Percentiles rank a stretch among this genome's conserved stretches.
Conservation (phyloP, 768 basidiomycete genomes). For the Leccinum sublutescens region DNA sequence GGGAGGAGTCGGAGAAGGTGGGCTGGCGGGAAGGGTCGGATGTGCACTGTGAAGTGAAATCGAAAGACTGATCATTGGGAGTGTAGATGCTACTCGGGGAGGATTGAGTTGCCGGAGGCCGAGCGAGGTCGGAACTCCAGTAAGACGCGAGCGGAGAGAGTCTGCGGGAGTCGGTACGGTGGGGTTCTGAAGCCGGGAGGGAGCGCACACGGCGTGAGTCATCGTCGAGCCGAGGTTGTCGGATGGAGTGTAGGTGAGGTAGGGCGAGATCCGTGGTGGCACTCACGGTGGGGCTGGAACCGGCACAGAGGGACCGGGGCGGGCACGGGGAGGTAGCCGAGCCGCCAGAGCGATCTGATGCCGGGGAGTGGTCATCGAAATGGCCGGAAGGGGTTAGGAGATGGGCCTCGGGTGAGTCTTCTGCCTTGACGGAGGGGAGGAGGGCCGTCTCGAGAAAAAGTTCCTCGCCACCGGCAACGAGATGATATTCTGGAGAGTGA, state of each 20-base stretch:
- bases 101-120: slow-evolving; percentile 27
- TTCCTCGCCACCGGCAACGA: slow-evolving; percentile 81
- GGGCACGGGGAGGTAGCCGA: slow-evolving; percentile 28
- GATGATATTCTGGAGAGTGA: slow-evolving; percentile 57
- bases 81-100: slow-evolving; percentile 27
- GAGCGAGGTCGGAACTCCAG: slow-evolving; percentile 27
- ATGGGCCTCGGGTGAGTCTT: slow-evolving; percentile 47
- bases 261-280: slow-evolving; percentile 27
- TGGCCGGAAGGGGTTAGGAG: slow-evolving; percentile 40
- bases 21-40: slow-evolving; percentile 24
- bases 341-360: slow-evolving; percentile 31
- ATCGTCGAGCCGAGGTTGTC: slow-evolving; percentile 27
- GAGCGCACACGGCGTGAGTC: slow-evolving; percentile 32
- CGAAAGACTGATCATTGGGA: slow-evolving; percentile 19
- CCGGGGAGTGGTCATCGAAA: slow-evolving; percentile 33
- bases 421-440: slow-evolving; percentile 54
- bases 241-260: slow-evolving; percentile 20
- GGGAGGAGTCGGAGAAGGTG: slow-evolving; percentile 30
- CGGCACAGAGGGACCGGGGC: slow-evolving; percentile 27
- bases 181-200: slow-evolving; percentile 27
- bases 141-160: slow-evolving; percentile 33
- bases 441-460: slow-evolving; percentile 50
- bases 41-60: slow-evolving; percentile 22
- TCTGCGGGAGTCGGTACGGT: slow-evolving; percentile 31
- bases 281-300: slow-evolving; percentile 21